Conservation (phyloP, 257 asterid genomes). For the Solanum ossicruentum region DNA sequence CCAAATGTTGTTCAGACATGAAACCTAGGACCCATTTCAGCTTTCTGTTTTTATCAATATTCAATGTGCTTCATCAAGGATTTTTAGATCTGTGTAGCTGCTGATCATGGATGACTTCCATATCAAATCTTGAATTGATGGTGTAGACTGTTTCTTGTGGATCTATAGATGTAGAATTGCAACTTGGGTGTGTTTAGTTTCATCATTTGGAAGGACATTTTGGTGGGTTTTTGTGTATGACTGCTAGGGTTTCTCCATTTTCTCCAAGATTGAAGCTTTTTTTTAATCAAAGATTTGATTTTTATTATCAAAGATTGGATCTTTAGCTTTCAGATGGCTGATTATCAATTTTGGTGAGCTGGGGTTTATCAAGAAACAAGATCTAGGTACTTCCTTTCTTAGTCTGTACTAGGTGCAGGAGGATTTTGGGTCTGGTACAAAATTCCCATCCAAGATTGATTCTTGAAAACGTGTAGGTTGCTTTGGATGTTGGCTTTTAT, state of each 20-base stretch:
- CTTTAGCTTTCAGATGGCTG: background rate
- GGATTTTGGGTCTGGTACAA: background rate
- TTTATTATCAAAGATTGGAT: background rate
- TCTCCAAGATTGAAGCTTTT: background rate
- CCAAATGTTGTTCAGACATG: background rate
- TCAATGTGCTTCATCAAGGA: background rate
- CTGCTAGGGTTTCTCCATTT: background rate
- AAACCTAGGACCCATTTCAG: background rate
- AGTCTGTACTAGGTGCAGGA: background rate
- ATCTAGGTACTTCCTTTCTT: background rate
- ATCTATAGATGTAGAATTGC: background rate
- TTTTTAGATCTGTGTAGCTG: background rate
- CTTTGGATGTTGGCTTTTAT: background rate
- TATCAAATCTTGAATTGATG: background rate
- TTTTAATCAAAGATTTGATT: conserved; percentile 1
- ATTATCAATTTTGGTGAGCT: background rate
- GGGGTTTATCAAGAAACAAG: background rate
- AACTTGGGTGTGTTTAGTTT: background rate
- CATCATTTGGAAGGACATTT: background rate
- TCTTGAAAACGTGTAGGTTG: background rate
- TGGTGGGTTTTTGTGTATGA: background rate
- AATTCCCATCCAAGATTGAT: background rate
- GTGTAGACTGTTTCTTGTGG: background rate
- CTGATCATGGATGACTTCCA: background rate
- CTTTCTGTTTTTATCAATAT: background rate